Conservation (phyloP, 176 grass and related monocot genomes). For the Oryza punctata region DNA sequence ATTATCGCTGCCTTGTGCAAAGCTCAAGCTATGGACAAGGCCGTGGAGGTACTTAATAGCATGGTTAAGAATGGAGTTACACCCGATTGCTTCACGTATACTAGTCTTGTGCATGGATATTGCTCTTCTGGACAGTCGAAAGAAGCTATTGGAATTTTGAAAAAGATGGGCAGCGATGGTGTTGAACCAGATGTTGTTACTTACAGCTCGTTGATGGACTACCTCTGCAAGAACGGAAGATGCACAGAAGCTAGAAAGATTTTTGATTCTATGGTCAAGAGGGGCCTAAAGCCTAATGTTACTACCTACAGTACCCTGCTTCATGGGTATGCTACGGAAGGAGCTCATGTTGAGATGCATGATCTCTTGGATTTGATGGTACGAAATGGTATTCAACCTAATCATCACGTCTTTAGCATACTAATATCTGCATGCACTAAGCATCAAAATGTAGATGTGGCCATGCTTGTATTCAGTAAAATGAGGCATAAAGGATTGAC, state of each 20-base stretch:
- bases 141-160: too few relatives aligned
- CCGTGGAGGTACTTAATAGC: too few relatives aligned
- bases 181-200: not conserved
- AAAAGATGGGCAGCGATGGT: too few relatives aligned
- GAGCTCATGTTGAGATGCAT: not conserved
- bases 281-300: not conserved
- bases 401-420: not conserved
- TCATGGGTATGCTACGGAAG: not conserved
- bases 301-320: not conserved
- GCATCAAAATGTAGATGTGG: not conserved
- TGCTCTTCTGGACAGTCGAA: too few relatives aligned
- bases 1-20: too few relatives aligned
- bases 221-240: constrained; percentile 32
- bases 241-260: constrained; percentile 1
- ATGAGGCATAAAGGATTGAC: too few relatives aligned
- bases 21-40: too few relatives aligned
- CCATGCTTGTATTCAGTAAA: not conserved
- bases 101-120: too few relatives aligned
- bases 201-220: not conserved
- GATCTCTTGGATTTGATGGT: not conserved
- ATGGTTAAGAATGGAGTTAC: too few relatives aligned
- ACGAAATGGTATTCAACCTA: not conserved
- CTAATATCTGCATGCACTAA: constrained; percentile 16
- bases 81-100: too few relatives aligned
- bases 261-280: constrained; percentile 15